Percentiles rank a stretch among this genome's conserved stretches.
Conservation (phyloP, 345 rosid genomes). For the Mercurialis annua region DNA sequence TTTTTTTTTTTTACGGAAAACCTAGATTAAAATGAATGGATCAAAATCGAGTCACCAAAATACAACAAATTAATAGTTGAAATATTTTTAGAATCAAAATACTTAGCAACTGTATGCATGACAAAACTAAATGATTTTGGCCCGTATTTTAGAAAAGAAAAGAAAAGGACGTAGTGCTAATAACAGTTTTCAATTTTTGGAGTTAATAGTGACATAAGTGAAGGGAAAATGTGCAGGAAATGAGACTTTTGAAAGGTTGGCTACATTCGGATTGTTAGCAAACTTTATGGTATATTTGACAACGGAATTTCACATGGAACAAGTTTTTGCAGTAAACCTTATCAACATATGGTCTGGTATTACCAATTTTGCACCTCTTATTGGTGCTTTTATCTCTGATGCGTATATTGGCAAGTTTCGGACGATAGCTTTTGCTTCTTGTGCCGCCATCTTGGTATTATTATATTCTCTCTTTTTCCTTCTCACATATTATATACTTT, state of each 20-base stretch:
- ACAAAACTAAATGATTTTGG: too few species aligned
- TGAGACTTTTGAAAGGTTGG: conserved; percentile 51
- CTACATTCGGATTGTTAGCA: conserved; percentile 34
- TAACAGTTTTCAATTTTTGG: too few species aligned
- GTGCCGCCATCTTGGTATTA: conserved; percentile 47
- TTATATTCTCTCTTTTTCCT: neutral
- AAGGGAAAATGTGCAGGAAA: conserved; percentile 44
- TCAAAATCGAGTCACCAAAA: too few species aligned
- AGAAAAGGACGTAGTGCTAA: too few species aligned
- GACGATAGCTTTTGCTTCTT: conserved; percentile 28
- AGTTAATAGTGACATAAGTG: too few species aligned
- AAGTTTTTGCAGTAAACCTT: conserved; percentile 32
- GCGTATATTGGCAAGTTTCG: conserved; percentile 24
- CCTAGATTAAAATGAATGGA: too few species aligned
- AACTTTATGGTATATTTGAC: conserved; percentile 39
- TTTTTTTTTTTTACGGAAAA: too few species aligned
- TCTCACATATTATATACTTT: neutral
- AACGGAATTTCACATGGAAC: conserved; percentile 33
- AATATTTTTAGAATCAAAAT: too few species aligned
- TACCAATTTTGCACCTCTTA: conserved; percentile 37
- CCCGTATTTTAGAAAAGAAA: too few species aligned
- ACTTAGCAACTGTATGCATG: too few species aligned
- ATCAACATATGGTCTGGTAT: conserved; percentile 37
- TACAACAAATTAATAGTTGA: too few species aligned
- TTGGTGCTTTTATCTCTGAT: conserved; percentile 36